Conservation (phyloP, 2,329 filamentous ascomycete genomes). For the Trichophyton rubrum region DNA sequence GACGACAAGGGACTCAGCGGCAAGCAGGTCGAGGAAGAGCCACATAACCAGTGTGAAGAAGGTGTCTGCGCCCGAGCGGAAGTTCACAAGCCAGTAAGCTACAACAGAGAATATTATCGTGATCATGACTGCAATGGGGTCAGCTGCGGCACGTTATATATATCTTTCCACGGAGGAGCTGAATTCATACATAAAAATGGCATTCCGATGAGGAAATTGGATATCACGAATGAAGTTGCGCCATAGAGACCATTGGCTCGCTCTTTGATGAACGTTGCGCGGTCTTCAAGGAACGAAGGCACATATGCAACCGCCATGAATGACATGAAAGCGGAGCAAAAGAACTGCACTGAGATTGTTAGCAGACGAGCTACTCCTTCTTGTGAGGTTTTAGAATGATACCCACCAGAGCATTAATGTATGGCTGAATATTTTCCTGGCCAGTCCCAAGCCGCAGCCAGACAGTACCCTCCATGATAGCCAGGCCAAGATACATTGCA, state of each 20-base stretch:
- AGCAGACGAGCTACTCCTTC: neutral
- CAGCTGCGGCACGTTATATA: neutral
- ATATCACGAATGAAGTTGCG: conserved; percentile 55
- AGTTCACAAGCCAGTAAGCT: conserved; percentile 69
- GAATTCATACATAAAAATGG: conserved; percentile 54
- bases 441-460: conserved; percentile 59
- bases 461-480: conserved; percentile 79
- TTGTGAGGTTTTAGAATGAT: neutral
- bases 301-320: conserved; percentile 80
- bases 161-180: neutral
- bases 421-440: conserved; percentile 65
- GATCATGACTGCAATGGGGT: conserved; percentile 46
- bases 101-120: conserved; percentile 61
- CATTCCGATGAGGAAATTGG: conserved; percentile 71
- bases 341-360: conserved; percentile 39
- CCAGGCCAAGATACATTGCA: conserved; percentile 67
- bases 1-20: conserved; percentile 71
- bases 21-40: conserved; percentile 73
- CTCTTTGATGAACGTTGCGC: conserved; percentile 60
- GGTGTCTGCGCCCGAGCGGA: conserved; percentile 49
- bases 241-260: conserved; percentile 71
- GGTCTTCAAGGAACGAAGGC: conserved; percentile 70
- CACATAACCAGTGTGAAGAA: conserved; percentile 74
- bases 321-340: conserved; percentile 61
- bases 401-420: conserved; percentile 62